Percentiles rank a stretch among this genome's conserved stretches.
phyloP scores from a whole-genome alignment of 225 moss, liverwort and hornwort species.

The Straminergon stramineum region DNA sequence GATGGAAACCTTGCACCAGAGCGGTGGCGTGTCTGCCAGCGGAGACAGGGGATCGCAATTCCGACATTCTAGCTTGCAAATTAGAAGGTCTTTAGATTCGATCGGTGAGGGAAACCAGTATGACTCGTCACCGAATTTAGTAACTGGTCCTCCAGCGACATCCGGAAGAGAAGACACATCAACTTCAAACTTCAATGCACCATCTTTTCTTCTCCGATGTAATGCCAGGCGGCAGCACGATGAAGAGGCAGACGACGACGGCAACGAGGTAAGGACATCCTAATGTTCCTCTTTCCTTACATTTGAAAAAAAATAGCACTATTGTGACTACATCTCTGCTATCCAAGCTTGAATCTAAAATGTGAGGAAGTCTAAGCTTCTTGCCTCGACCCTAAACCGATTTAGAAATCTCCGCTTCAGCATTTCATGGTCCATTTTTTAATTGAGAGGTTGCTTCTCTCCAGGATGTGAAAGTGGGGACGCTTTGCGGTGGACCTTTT shows the following conservation, averaged over 20 bases:
- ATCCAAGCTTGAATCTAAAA: neutral
- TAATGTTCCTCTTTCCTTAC: neutral
- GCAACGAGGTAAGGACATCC: conserved; percentile 7
- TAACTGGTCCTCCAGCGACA: neutral
- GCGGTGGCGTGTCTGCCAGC: neutral
- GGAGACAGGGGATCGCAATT: neutral
- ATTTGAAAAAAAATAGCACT: neutral
- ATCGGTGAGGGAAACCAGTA: conserved; percentile 9
- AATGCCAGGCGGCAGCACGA: conserved; percentile 16
- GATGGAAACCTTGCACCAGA: neutral
- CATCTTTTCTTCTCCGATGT: conserved; percentile 23
- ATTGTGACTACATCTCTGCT: neutral
- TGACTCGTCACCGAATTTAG: neutral
- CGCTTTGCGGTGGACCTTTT: conserved; percentile 15
- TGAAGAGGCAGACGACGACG: neutral
- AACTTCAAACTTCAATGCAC: neutral
- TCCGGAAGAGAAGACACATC: neutral
- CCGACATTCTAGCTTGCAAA: conserved; percentile 7
- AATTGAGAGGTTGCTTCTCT: neutral
- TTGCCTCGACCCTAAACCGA: neutral
- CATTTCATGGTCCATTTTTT: neutral
- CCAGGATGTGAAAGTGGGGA: conserved; percentile 20
- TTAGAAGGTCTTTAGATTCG: conserved; percentile 5
- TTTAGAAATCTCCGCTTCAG: neutral
- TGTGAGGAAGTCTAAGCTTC: neutral